These are phyloP conservation scores for Cladophialophora carrionii DNA, from an alignment of 2,329 filamentous ascomycete species.

Conservation along the genomic window DNA sequence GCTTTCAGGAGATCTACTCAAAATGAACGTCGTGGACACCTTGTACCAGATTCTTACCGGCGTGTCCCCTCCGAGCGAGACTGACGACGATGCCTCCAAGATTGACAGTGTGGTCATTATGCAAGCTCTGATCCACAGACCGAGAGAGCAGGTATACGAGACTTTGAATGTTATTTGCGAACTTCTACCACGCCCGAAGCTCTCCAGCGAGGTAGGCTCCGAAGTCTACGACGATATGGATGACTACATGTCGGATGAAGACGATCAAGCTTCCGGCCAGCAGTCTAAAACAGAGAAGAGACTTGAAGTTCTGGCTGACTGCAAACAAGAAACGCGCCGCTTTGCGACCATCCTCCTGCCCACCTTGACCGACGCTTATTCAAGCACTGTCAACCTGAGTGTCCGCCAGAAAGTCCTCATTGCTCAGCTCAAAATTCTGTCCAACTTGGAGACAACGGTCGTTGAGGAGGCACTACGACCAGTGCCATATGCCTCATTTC, in stretches of 20 bases:
- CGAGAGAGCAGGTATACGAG: constrained; percentile 93
- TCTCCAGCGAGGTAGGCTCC: constrained; percentile 54
- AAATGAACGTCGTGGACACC: constrained; percentile 96
- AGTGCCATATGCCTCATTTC: constrained; percentile 92
- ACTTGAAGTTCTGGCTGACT: constrained; percentile 77
- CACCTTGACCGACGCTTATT: constrained; percentile 93
- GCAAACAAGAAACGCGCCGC: constrained; percentile 81
- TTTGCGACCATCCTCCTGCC: constrained; percentile 93
- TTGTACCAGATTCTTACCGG: constrained; percentile 96
- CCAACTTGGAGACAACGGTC: constrained; percentile 83
- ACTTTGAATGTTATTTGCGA: constrained; percentile 98
- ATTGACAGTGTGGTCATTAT: constrained; percentile 97
- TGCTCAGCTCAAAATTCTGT: constrained; percentile 97
- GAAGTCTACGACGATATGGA: constrained; percentile 52
- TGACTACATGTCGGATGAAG: constrained; percentile 52
- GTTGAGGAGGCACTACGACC: constrained; percentile 81
- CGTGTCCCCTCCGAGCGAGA: constrained; percentile 82
- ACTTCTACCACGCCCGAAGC: constrained; percentile 75
- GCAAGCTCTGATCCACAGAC: constrained; percentile 95
- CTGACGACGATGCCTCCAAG: constrained; percentile 77
- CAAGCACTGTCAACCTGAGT: constrained; percentile 92
- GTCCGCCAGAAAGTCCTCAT: constrained; percentile 93
- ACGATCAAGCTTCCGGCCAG: constrained; percentile 38
- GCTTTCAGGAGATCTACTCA: constrained; percentile 86
- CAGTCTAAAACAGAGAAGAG: constrained; percentile 66